Percentiles rank a stretch among this genome's conserved stretches.
Conservation (phyloP, 1,284 basidiomycete genomes). For the Earliella scabrosa region DNA sequence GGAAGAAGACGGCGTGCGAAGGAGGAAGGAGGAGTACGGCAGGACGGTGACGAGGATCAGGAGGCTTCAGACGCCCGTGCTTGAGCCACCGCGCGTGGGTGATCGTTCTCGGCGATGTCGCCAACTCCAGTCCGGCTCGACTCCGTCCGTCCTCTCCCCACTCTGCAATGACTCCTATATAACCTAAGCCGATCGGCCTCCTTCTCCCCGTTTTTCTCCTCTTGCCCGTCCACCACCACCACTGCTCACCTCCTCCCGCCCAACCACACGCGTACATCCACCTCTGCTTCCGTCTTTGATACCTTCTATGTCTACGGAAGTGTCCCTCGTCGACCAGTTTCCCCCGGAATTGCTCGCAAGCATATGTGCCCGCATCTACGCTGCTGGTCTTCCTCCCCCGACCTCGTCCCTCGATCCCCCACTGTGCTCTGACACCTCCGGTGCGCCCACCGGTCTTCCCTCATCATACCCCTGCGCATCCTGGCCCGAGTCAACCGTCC, state of each 20-base stretch:
- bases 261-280: background rate
- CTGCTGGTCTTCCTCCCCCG: slow-evolving; percentile 57
- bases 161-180: slow-evolving; percentile 22
- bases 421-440: slow-evolving; percentile 46
- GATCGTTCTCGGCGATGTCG: slow-evolving; percentile 23
- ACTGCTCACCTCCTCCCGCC: background rate
- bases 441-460: slow-evolving; percentile 63
- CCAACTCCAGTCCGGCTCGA: slow-evolving; percentile 15
- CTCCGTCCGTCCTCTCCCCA: slow-evolving; percentile 5
- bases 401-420: slow-evolving; percentile 72
- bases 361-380: slow-evolving; percentile 72
- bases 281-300: background rate
- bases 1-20: slow-evolving; percentile 16
- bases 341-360: slow-evolving; percentile 70
- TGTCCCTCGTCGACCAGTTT: slow-evolving; percentile 31
- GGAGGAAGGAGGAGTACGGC: slow-evolving; percentile 13
- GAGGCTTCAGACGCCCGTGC: slow-evolving; percentile 14
- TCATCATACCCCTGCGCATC: slow-evolving; percentile 69
- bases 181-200: slow-evolving; percentile 7
- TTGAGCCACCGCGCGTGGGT: slow-evolving; percentile 9
- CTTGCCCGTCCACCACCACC: background rate
- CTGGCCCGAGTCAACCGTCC: slow-evolving; percentile 67
- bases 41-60: slow-evolving; percentile 5
- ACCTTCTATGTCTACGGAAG: slow-evolving; percentile 21
- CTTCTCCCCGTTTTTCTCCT: slow-evolving; percentile 2